Conservation (phyloP, 805 yeast species). For the Candida nemodendra region DNA sequence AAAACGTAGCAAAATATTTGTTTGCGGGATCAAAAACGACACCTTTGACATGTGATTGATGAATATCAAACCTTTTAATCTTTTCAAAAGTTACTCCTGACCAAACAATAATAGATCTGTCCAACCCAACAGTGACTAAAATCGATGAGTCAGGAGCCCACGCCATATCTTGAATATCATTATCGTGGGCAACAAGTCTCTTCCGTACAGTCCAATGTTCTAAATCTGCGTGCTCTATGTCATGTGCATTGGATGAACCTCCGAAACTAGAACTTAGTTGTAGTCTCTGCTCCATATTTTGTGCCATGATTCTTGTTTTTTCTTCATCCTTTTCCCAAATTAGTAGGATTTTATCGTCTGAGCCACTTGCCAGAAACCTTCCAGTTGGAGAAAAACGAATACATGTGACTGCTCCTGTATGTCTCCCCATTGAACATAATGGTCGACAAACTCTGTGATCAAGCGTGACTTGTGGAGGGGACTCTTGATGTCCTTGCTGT, state of each 20-base stretch:
- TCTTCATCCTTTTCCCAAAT: slow-evolving; percentile 92
- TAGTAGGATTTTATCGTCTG: slow-evolving; percentile 87
- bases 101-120: slow-evolving; percentile 91
- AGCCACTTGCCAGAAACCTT: slow-evolving; percentile 86
- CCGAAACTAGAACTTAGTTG: slow-evolving; percentile 16
- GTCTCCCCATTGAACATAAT: slow-evolving; percentile 87
- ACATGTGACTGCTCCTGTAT: slow-evolving; percentile 94
- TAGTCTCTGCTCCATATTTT: slow-evolving; percentile 27
- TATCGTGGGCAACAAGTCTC: slow-evolving; percentile 93
- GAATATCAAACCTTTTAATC: slow-evolving; percentile 85
- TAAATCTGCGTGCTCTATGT: slow-evolving; percentile 63
- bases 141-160: slow-evolving; percentile 96
- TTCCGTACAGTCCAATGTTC: slow-evolving; percentile 96
- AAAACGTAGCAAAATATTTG: slow-evolving; percentile 94
- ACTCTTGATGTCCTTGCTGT: slow-evolving; percentile 3
- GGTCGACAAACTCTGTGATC: slow-evolving; percentile 49
- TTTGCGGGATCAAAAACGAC: slow-evolving; percentile 98
- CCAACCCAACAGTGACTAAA: slow-evolving; percentile 91
- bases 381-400: slow-evolving; percentile 93
- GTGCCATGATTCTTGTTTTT: slow-evolving; percentile 40
- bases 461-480: slow-evolving; percentile 12
- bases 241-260: slow-evolving; percentile 29
- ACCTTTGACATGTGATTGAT: slow-evolving; percentile 94
- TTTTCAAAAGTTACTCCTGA: slow-evolving; percentile 89
- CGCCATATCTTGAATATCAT: slow-evolving; percentile 95